These are phyloP conservation scores for Trypethelium eluteriae DNA, from an alignment of 495 filamentous ascomycete genomes.

Conservation along the genomic window DNA sequence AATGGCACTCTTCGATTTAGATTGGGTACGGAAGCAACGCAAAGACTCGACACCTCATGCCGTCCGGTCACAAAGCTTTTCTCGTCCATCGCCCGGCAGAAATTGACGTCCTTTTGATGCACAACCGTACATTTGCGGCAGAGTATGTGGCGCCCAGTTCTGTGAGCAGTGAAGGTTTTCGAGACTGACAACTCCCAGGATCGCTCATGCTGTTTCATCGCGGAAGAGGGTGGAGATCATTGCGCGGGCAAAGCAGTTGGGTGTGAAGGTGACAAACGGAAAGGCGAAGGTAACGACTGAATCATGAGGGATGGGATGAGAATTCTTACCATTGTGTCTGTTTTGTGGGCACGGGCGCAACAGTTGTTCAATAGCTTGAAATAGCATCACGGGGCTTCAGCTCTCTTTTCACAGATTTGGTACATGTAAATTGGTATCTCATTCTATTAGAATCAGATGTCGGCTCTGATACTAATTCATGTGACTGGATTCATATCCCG, in stretches of 20 bases:
- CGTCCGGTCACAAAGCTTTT: constrained; percentile 99
- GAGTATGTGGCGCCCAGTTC: constrained; percentile 60
- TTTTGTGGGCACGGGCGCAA: background rate
- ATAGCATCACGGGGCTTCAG: constrained; percentile 5
- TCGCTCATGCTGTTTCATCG: constrained; percentile 92
- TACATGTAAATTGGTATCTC: background rate
- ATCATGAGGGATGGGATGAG: constrained; percentile 47
- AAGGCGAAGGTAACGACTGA: constrained; percentile 98
- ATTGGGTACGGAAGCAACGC: constrained; percentile 98
- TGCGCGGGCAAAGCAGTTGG: constrained; percentile 89
- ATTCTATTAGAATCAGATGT: background rate
- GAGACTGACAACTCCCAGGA: constrained; percentile 48
- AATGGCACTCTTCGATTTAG: constrained; percentile 38
- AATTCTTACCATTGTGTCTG: background rate
- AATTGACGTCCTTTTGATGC: constrained; percentile 97
- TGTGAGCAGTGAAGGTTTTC: constrained; percentile 21
- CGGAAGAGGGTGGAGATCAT: constrained; percentile 97
- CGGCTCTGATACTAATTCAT: no score
- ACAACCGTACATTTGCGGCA: constrained; percentile 97
- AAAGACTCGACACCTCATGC: constrained; percentile 98
- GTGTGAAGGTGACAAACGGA: constrained; percentile 98
- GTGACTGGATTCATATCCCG: no score
- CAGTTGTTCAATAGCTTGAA: background rate
- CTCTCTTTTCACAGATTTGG: background rate
- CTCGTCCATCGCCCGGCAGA: constrained; percentile 92